Evolutionary conservation across 1,284 basidiomycete genomes (phyloP), one percentile per base, ranked within the genome.

Genomic region (Ustilago hordei): DNA sequence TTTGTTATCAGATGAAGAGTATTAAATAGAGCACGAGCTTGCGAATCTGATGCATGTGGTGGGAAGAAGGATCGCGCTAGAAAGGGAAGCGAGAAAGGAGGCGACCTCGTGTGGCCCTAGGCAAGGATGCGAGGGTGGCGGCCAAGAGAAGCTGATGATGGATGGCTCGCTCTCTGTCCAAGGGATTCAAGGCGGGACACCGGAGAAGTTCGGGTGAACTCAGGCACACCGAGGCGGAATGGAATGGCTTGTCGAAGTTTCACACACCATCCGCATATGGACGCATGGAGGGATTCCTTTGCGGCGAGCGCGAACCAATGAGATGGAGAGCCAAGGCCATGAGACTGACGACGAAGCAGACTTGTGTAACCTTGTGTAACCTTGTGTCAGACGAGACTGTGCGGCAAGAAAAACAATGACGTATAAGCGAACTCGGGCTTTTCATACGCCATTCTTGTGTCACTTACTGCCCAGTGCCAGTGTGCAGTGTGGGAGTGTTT

Each of bases 1-100:
- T 31, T 32, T 48, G 8, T 68, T 74, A 74, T 74, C 71, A 64
- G 71, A 74, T 69, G 32, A 31, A 38, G 43, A 8, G 35, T 23
- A 39, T 39, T 63, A 56, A 55, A 63, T 63, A 63, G 54, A 15
- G 52, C 8, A 38, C n/a, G 36, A 28, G 35, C 11, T 12, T 17
- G 36, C 28, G 28, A 34, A 63, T 32, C 5, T 28, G 53, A 34
- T 36, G 28, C 36, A 39, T 28, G 48, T 53, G 62, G 39, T 28
- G 45, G 36, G 48, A 28, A 5, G 48, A 36, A 23, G 32, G 38
- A 57, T 43, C 55, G 62, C 53, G 62, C 55, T 35, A 50, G 28
- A 12, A 31, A 6, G 43, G 11, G 13, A 64, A 56, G 55, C 54
- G 64, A 66, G 41, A 52, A 47, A 31, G n/a, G 36, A 38, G 50